Evolutionary conservation across 306 rosid genomes (phyloP).

Genomic region (Dryas drummondii): DNA sequence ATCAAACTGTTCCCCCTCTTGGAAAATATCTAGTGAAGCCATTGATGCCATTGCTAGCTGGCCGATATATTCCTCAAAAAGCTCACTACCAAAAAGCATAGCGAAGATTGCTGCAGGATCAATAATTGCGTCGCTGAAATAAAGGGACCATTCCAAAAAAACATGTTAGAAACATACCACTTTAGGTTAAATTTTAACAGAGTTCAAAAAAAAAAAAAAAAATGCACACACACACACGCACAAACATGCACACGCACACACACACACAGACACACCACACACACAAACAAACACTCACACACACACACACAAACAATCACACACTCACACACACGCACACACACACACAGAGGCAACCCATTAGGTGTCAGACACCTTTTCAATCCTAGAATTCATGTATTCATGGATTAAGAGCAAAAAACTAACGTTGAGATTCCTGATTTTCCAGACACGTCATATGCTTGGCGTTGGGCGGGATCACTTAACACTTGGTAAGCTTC

Average conservation of each 20-base stretch:
- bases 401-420: slow-evolving; percentile 19
- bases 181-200: slow-evolving; percentile 3
- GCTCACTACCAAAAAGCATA: slow-evolving; percentile 99
- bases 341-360: not conserved
- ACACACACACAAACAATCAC: not conserved
- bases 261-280: not conserved
- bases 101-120: slow-evolving; percentile 99
- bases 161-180: slow-evolving; percentile 22
- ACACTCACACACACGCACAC: too few relatives aligned
- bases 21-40: slow-evolving; percentile 86
- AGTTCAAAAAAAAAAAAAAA: not conserved
- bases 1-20: slow-evolving; percentile 88
- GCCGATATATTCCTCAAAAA: slow-evolving; percentile 96
- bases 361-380: slow-evolving; percentile 16
- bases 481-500: slow-evolving; percentile 98
- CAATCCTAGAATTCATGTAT: slow-evolving; percentile 15
- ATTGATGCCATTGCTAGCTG: slow-evolving; percentile 98
- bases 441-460: slow-evolving; percentile 86
- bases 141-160: slow-evolving; percentile 12
- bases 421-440: slow-evolving; percentile 94
- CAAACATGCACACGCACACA: too few relatives aligned
- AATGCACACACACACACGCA: not conserved
- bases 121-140: slow-evolving; percentile 81
- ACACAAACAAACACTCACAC: not conserved
- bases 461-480: slow-evolving; percentile 85